Conservation (phyloP, 2,329 filamentous ascomycete genomes). For the Aciculosporium take region DNA sequence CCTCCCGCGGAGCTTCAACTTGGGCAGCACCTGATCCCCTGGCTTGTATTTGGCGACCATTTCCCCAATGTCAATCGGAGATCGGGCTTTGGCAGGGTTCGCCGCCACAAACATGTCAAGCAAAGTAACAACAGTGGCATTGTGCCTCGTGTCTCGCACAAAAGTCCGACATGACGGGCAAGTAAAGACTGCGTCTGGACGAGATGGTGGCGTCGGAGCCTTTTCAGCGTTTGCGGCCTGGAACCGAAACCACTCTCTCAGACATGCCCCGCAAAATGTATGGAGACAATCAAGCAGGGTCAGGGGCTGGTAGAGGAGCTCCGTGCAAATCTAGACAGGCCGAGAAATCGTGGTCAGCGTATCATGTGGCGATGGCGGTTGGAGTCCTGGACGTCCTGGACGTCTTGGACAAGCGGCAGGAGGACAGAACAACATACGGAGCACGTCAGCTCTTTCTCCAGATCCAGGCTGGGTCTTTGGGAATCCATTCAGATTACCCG, state of each 20-base stretch:
- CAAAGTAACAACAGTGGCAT: constrained; percentile 79
- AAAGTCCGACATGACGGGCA: constrained; percentile 83
- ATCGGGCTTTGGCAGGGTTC: constrained; percentile 61
- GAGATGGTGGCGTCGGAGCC: constrained; percentile 32
- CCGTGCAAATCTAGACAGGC: constrained; percentile 71
- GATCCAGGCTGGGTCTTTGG: constrained; percentile 43
- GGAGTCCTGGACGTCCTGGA: no score
- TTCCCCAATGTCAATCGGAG: constrained; percentile 59
- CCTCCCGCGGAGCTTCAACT: constrained; percentile 34
- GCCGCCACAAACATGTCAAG: constrained; percentile 76
- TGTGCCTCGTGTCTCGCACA: constrained; percentile 76
- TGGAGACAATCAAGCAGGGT: constrained; percentile 88
- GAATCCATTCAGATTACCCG: constrained; percentile 32
- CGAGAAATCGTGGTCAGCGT: not conserved
- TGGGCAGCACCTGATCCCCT: constrained; percentile 67
- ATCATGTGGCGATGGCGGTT: no score
- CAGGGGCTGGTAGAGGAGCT: constrained; percentile 79
- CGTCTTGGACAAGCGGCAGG: not conserved
- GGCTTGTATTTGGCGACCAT: constrained; percentile 63
- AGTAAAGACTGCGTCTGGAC: constrained; percentile 49
- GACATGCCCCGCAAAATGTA: constrained; percentile 87
- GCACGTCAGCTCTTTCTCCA: constrained; percentile 90
- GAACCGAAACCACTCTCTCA: constrained; percentile 91
- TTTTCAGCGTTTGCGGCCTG: constrained; percentile 49
- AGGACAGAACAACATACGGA: constrained; percentile 48